Conservation (phyloP, 2,329 filamentous ascomycete species). For the Penicillium occitanis region DNA sequence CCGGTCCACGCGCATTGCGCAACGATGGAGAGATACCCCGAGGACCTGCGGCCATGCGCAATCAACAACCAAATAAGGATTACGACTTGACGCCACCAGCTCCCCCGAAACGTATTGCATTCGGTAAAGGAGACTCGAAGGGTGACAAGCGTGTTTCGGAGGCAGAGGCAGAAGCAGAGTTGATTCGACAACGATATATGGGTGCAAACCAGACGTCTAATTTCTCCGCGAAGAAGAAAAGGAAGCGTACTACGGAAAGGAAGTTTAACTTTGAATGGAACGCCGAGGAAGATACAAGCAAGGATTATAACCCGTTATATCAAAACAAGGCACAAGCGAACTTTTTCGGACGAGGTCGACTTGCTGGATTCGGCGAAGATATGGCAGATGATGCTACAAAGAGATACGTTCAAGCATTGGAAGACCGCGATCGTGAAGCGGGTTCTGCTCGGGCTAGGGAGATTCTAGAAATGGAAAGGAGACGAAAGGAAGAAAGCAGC, state of each 20-base stretch:
- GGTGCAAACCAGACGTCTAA: constrained; percentile 85
- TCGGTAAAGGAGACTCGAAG: constrained; percentile 37
- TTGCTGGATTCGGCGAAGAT: constrained; percentile 66
- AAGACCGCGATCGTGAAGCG: constrained; percentile 71
- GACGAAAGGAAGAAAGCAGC: constrained; percentile 68
- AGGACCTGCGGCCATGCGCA: constrained; percentile 53
- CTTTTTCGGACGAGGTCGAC: constrained; percentile 67
- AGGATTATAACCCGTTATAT: constrained; percentile 79
- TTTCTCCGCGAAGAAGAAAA: constrained; percentile 95
- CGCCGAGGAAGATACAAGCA: constrained; percentile 85
- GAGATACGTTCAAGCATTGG: constrained; percentile 67
- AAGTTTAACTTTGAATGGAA: constrained; percentile 99
- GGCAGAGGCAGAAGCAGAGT: constrained; percentile 67
- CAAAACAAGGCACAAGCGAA: constrained; percentile 64
- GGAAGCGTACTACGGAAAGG: constrained; percentile 85
- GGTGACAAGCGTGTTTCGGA: constrained; percentile 46
- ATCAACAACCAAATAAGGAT: constrained; percentile 43
- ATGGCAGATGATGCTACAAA: constrained; percentile 52
- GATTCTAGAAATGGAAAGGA: constrained; percentile 80
- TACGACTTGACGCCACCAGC: constrained; percentile 56
- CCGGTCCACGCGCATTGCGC: constrained; percentile 70
- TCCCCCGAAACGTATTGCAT: constrained; percentile 35
- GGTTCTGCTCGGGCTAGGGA: constrained; percentile 74
- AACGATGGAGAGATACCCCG: constrained; percentile 47
- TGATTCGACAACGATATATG: constrained; percentile 82